Evolutionary conservation across 75 land plant genomes (phyloP), one percentile per base, ranked within the genome.

Genomic region (Cunninghamia lanceolata): DNA sequence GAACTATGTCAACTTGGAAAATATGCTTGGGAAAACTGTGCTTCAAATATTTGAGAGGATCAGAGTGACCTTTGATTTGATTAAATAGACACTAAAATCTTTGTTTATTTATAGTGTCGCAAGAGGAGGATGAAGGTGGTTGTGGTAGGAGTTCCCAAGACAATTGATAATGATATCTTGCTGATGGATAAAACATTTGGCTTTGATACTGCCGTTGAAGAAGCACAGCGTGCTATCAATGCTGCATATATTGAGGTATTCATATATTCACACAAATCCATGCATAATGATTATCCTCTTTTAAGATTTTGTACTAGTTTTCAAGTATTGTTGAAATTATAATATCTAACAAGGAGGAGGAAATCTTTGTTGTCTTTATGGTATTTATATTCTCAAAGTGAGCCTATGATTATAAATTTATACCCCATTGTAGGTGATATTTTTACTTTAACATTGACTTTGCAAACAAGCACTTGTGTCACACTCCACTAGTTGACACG

Each of bases 131-230:
- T 95, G 91, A 95, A 93, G 89, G 92, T 98, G 50, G 91, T 92
- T 39, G 93, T 98, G 17, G 95, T 97, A 82, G 93, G 99, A 80
- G 95, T 98, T 25, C 99, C 99, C 25, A 98, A 98, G 92, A 98
- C 99, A 3, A 97, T 98, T 76, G 99, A 98, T 68, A 98, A 98
- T 89, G 99, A 98, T 80, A 97, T 98, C 71, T 85, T 92, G 46
- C 46, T 93, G 77, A 93, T 98, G 95, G 99, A 98, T 71, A 97
- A 93, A 88, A 96, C 99, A 43, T 98, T 98, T 91, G 99, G 99
- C 43, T 98, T 98, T 88, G 99, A 97, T 83, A 98, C 99, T 86
- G 99, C 99, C 84, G 99, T 98, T 71, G 99, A 98, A 88, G 99
- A 95, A 87, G 99, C 99, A 36, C 99, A 97, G 71, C 82, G 97